phyloP scores from a whole-genome alignment of 106 monocot genomes.

The Platanthera guangdongensis region DNA sequence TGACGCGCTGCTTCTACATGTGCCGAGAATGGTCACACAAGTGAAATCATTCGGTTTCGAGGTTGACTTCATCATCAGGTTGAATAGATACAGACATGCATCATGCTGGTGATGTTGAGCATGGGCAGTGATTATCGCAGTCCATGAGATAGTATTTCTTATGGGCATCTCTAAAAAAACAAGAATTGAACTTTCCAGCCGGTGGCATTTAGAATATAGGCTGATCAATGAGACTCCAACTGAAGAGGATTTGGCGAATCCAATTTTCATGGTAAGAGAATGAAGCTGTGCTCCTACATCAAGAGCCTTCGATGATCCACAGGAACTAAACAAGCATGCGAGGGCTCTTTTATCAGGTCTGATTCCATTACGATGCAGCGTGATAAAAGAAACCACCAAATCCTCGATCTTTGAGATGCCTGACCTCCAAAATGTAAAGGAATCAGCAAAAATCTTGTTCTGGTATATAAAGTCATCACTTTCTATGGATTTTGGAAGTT shows the following conservation, averaged over 20 bases:
- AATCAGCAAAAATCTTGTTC: not conserved
- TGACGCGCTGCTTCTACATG: constrained; percentile 31
- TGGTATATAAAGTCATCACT: not conserved
- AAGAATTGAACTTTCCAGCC: constrained; percentile 19
- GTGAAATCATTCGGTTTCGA: constrained; percentile 50
- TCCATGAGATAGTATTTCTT: constrained; percentile 35
- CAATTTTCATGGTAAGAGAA: constrained; percentile 26
- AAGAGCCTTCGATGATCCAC: constrained; percentile 14
- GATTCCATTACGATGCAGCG: constrained; percentile 23
- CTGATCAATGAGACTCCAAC: constrained; percentile 39
- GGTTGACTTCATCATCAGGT: constrained; percentile 17
- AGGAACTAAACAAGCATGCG: constrained; percentile 22
- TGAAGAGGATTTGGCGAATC: constrained; percentile 10
- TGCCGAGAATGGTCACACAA: constrained; percentile 37
- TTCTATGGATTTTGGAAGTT: not conserved
- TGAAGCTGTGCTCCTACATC: constrained; percentile 28
- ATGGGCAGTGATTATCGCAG: constrained; percentile 38
- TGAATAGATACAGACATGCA: constrained; percentile 28
- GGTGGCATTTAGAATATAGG: constrained; percentile 31
- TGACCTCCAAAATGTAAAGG: not conserved
- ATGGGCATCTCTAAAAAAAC: constrained; percentile 28
- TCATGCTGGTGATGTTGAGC: constrained; percentile 29
- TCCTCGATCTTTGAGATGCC: constrained; percentile 13
- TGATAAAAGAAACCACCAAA: constrained; percentile 15
- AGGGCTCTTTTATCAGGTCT: constrained; percentile 9